phyloP scores from a whole-genome alignment of 257 asterid genomes.

The Cinchona pubescens region DNA sequence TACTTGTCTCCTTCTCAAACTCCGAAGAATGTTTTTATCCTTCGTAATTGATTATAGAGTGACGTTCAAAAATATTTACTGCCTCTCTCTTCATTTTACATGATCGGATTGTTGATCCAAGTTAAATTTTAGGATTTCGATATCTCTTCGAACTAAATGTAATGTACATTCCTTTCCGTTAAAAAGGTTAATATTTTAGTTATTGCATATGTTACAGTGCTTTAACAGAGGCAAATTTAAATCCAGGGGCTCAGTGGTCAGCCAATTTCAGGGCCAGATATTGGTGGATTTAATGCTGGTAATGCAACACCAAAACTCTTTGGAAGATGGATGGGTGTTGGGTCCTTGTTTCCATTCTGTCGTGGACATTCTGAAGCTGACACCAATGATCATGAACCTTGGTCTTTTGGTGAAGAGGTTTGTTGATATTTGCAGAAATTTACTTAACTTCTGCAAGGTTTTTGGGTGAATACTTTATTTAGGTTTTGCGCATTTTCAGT shows the following conservation, averaged over 20 bases:
- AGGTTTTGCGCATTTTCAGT: too few species aligned
- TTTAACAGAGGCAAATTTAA: neutral
- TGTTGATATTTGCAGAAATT: slow-evolving; percentile 10
- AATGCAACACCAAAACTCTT: slow-evolving; percentile 90
- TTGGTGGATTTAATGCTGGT: slow-evolving; percentile 98
- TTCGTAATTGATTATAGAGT: neutral
- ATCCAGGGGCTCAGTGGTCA: slow-evolving; percentile 92
- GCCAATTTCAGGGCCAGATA: slow-evolving; percentile 94
- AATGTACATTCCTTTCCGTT: neutral
- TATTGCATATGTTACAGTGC: neutral
- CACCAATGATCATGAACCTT: slow-evolving; percentile 86
- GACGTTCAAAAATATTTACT: neutral
- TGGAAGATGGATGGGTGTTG: slow-evolving; percentile 99
- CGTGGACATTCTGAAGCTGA: slow-evolving; percentile 91
- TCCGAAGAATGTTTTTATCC: neutral
- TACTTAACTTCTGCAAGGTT: neutral
- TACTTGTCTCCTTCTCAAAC: neutral
- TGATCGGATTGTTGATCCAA: neutral
- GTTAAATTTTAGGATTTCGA: neutral
- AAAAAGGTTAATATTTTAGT: neutral
- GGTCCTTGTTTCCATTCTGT: slow-evolving; percentile 89
- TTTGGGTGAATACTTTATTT: neutral
- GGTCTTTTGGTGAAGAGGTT: slow-evolving; percentile 99
- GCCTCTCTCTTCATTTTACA: neutral
- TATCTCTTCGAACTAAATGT: neutral